Conservation (phyloP, 2,329 filamentous ascomycete genomes). For the Colletotrichum falcatum region DNA sequence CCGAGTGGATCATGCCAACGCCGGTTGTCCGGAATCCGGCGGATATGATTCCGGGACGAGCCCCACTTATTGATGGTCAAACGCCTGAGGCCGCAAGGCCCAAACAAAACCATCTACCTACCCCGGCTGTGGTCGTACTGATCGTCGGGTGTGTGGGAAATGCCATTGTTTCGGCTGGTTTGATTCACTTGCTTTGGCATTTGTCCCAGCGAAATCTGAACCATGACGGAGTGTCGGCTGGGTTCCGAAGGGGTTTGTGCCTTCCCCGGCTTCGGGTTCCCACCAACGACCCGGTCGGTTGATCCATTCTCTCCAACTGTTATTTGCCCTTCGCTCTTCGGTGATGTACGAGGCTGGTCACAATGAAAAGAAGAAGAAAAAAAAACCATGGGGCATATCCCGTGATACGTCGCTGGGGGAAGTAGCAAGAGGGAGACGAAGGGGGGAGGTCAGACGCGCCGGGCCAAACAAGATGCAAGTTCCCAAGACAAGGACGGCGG, state of each 20-base stretch:
- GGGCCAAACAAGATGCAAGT: conserved; percentile 12
- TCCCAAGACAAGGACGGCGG: conserved; percentile 34
- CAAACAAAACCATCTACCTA: not conserved
- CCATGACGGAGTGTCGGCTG: conserved; percentile 18
- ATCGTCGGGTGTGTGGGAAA: conserved; percentile 32
- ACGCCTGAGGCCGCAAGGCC: conserved; percentile 22
- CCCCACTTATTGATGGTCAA: not conserved
- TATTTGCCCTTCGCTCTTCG: not conserved
- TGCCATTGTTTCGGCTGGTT: conserved; percentile 38
- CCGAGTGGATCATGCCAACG: conserved; percentile 32
- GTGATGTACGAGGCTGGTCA: not conserved
- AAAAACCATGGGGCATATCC: conserved; percentile 9
- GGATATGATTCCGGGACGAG: conserved; percentile 23
- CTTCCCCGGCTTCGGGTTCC: conserved; percentile 11
- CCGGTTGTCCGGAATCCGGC: conserved; percentile 37
- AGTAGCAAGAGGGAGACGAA: not conserved
- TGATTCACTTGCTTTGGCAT: conserved; percentile 28
- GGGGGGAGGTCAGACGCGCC: conserved; percentile 1
- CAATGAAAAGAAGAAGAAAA: too few species aligned
- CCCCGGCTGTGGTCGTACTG: conserved; percentile 18
- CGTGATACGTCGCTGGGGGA: conserved; percentile 12
- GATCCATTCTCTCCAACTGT: not conserved
- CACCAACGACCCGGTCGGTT: conserved; percentile 7
- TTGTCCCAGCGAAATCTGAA: conserved; percentile 5
- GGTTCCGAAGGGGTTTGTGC: conserved; percentile 22